phyloP scores from a whole-genome alignment of 2,329 filamentous ascomycete genomes.

The Claviceps sorghi region DNA sequence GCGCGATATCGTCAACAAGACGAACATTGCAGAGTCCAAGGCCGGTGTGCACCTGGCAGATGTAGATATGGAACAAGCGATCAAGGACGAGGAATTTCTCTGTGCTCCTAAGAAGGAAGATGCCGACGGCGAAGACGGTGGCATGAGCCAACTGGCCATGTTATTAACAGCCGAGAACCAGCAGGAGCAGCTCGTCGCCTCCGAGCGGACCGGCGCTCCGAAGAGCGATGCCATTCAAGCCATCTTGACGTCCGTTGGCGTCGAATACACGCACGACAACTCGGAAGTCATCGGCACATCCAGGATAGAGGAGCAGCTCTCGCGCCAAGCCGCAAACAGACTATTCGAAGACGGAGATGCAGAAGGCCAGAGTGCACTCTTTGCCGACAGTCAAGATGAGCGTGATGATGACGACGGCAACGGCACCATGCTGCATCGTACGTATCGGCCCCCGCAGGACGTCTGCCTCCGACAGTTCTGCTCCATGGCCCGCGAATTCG shows the following conservation, averaged over 20 bases:
- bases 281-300: conserved; percentile 86
- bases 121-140: conserved; percentile 45
- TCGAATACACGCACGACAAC: conserved; percentile 94
- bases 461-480: conserved; percentile 77
- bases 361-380: conserved; percentile 40
- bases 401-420: conserved; percentile 10
- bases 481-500: conserved; percentile 69
- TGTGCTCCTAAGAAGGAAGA: conserved; percentile 30
- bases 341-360: conserved; percentile 29
- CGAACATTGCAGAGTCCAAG: conserved; percentile 86
- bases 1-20: conserved; percentile 95
- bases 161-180: conserved; percentile 34
- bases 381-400: conserved; percentile 34
- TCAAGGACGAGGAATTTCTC: conserved; percentile 35
- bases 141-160: conserved; percentile 57
- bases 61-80: conserved; percentile 52
- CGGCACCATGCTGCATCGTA: conserved; percentile 17
- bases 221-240: conserved; percentile 69
- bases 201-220: conserved; percentile 20
- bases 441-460: conserved; percentile 58
- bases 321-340: conserved; percentile 54
- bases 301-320: conserved; percentile 78
- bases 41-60: conserved; percentile 70
- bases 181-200: conserved; percentile 17
- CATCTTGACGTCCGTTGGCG: conserved; percentile 74